Conservation (phyloP, 495 filamentous ascomycete genomes). For the Penicillium ochrochloron region DNA sequence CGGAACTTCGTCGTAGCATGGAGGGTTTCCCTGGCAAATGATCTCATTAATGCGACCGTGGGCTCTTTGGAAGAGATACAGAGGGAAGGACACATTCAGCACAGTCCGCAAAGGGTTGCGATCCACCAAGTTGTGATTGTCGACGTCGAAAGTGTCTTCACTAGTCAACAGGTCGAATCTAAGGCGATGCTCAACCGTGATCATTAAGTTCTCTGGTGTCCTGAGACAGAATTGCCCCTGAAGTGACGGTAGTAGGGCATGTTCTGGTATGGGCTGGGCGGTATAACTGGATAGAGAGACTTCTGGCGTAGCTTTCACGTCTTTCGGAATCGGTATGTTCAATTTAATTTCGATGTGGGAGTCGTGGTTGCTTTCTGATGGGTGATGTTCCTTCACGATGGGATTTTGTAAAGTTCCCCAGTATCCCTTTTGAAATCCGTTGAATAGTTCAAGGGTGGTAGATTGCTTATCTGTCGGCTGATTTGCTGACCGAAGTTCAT, state of each 20-base stretch:
- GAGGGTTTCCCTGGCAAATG: slow-evolving; percentile 7
- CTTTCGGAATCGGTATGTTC: slow-evolving; percentile 6
- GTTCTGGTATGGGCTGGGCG: background rate
- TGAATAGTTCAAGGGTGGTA: slow-evolving; percentile 15
- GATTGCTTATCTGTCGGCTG: background rate
- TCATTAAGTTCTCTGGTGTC: slow-evolving; percentile 7
- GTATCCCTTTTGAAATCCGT: slow-evolving; percentile 16
- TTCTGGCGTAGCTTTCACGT: background rate
- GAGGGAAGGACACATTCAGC: slow-evolving; percentile 20
- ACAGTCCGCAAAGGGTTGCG: slow-evolving; percentile 15
- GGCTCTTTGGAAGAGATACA: slow-evolving; percentile 4
- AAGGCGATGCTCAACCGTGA: slow-evolving; percentile 23
- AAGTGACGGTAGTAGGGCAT: background rate
- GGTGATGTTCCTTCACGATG: background rate
- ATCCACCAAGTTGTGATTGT: slow-evolving; percentile 16
- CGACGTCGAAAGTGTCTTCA: slow-evolving; percentile 20
- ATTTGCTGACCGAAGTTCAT: background rate
- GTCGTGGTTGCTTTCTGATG: background rate
- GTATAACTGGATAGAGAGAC: slow-evolving; percentile 9
- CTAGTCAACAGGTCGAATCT: slow-evolving; percentile 19
- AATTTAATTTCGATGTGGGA: slow-evolving; percentile 14
- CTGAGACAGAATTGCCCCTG: background rate
- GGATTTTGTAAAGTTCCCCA: slow-evolving; percentile 14
- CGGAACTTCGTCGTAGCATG: slow-evolving; percentile 23
- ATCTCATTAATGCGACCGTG: slow-evolving; percentile 1